These are phyloP conservation scores for Epicoccum nigrum DNA, from an alignment of 2,329 filamentous ascomycete genomes.

Conservation along the genomic window DNA sequence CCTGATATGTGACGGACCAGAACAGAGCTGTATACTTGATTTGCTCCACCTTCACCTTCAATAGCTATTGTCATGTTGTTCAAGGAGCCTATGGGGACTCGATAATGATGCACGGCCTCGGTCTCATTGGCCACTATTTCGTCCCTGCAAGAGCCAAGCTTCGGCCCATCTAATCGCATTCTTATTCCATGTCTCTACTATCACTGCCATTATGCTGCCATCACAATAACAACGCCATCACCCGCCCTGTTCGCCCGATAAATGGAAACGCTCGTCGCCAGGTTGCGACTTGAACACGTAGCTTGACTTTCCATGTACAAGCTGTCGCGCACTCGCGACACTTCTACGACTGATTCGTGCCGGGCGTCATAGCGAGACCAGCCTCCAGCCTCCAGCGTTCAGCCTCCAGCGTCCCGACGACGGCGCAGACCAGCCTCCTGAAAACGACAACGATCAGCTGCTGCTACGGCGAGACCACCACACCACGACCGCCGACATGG, in stretches of 20 bases:
- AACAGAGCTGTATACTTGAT: too few species aligned
- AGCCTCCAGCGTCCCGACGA: too few species aligned
- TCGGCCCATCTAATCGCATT: conserved; percentile 27
- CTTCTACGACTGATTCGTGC: conserved; percentile 13
- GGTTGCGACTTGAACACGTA: conserved; percentile 13
- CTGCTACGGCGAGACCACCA: not conserved
- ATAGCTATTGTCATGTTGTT: too few species aligned
- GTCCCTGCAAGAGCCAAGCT: too few species aligned
- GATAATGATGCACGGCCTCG: too few species aligned
- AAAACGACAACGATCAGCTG: too few species aligned
- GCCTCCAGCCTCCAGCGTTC: too few species aligned
- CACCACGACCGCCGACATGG: conserved; percentile 3
- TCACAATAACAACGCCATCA: conserved; percentile 23
- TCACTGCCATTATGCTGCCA: conserved; percentile 20
- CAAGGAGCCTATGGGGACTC: too few species aligned
- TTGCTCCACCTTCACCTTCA: too few species aligned
- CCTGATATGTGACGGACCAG: too few species aligned
- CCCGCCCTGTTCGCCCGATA: conserved; percentile 11
- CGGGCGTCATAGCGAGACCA: conserved; percentile 25
- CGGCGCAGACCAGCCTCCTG: too few species aligned
- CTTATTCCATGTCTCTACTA: conserved; percentile 23
- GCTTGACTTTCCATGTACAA: conserved; percentile 19
- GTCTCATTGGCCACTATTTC: too few species aligned
- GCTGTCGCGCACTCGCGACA: conserved; percentile 17
- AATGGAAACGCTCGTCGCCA: conserved; percentile 32